Percentiles rank a stretch among this genome's conserved stretches.
Conservation (phyloP, 345 rosid genomes). For the Excoecaria agallocha region DNA sequence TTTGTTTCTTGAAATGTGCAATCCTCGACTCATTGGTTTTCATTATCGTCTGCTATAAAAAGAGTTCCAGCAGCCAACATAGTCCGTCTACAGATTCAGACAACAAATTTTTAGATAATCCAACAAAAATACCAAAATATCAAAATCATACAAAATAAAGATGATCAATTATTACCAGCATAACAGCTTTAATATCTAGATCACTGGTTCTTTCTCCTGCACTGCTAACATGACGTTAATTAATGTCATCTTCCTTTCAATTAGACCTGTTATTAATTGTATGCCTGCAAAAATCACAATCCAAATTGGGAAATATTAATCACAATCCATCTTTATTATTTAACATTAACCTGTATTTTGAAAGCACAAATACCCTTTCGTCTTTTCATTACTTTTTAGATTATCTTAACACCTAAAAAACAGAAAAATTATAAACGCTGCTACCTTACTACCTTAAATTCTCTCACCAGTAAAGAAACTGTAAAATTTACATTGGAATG, state of each 20-base stretch:
- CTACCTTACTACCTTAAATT: not conserved
- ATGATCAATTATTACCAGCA: not conserved
- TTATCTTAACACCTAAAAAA: too few relatives aligned
- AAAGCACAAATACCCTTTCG: not conserved
- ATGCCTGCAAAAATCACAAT: too few relatives aligned
- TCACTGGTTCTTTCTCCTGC: not conserved
- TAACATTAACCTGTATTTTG: too few relatives aligned
- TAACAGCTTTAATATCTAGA: not conserved
- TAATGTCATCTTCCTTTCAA: conserved; percentile 14
- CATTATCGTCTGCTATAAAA: too few relatives aligned
- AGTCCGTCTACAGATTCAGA: not conserved
- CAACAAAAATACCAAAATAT: not conserved
- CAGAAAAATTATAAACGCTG: too few relatives aligned
- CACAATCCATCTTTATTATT: too few relatives aligned
- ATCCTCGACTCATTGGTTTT: too few relatives aligned
- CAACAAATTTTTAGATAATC: not conserved
- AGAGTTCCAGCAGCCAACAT: conserved; percentile 3
- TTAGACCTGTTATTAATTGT: too few relatives aligned
- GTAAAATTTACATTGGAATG: not conserved
- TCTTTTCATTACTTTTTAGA: not conserved
- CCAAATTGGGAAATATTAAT: too few relatives aligned
- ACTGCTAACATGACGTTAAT: conserved; percentile 7
- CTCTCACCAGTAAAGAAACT: not conserved
- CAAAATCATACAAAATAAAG: too few relatives aligned
- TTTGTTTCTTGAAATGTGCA: too few relatives aligned